A percentile compares a stretch with the other conserved stretches of the same genome.
Evolutionary conservation across 2,329 filamentous ascomycete species (phyloP).

Genomic region (Lecanicillium sp.): DNA sequence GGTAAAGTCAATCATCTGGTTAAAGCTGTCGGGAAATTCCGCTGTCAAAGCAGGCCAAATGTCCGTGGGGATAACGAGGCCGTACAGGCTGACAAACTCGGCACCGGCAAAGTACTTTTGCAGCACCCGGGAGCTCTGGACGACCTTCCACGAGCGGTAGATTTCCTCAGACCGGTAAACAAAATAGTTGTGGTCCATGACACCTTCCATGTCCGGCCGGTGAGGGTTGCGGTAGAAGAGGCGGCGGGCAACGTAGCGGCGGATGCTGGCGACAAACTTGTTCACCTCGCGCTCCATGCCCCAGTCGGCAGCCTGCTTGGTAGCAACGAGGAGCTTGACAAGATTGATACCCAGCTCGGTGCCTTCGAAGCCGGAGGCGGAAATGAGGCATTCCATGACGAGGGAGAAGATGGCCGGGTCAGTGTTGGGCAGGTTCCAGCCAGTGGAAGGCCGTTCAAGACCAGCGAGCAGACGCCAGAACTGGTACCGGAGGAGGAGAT

Average conservation of each 20-base stretch:
- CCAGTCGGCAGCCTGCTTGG: constrained; percentile 10
- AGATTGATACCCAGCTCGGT: constrained; percentile 16
- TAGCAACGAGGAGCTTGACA: constrained; percentile 12
- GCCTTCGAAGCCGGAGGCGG: constrained; percentile 12
- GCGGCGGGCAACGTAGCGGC: constrained; percentile 16
- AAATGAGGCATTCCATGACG: constrained; percentile 12
- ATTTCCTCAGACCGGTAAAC: constrained; percentile 17
- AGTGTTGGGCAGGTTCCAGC: constrained; percentile 8
- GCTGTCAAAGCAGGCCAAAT: constrained; percentile 11
- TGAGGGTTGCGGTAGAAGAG: constrained; percentile 19
- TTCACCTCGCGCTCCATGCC: constrained; percentile 12
- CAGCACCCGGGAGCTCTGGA: neutral
- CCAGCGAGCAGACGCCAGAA: constrained; percentile 7
- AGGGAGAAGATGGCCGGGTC: constrained; percentile 14
- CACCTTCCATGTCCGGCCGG: constrained; percentile 20
- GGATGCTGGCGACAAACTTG: constrained; percentile 12
- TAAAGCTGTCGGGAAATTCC: constrained; percentile 9
- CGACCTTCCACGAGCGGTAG: constrained; percentile 14
- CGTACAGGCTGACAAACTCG: constrained; percentile 9
- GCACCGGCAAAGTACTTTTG: neutral
- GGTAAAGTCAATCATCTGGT: constrained; percentile 5
- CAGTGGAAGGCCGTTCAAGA: constrained; percentile 6
- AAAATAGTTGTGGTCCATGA: constrained; percentile 11
- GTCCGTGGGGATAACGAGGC: constrained; percentile 7
- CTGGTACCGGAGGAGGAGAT: constrained; percentile 5